These are phyloP conservation scores for Bauhinia variegata DNA, from an alignment of 306 rosid species.

Conservation along the genomic window DNA sequence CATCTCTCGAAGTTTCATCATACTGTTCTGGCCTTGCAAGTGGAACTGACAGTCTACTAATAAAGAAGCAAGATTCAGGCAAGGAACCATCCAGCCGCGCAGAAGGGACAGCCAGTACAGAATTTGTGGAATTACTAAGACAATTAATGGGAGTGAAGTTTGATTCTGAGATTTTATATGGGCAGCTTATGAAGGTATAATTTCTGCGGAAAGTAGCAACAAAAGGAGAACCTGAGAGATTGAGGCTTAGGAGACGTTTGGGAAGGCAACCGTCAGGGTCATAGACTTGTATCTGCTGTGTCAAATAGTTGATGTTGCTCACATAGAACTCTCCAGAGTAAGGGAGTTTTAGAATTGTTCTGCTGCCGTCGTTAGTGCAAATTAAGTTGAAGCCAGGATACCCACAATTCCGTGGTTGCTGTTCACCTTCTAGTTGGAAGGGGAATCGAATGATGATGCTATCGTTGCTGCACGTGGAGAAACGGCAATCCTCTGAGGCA, in stretches of 20 bases:
- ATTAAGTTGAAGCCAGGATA: conserved; percentile 65
- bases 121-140: conserved; percentile 66
- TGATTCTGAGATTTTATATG: conserved; percentile 41
- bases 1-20: conserved; percentile 32
- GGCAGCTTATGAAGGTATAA: conserved; percentile 67
- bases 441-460: conserved; percentile 61
- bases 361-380: conserved; percentile 44
- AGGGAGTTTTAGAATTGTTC: conserved; percentile 50
- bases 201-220: conserved; percentile 26
- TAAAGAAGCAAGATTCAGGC: conserved; percentile 47
- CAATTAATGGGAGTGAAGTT: conserved; percentile 52
- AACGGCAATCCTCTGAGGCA: conserved; percentile 41
- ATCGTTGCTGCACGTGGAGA: conserved; percentile 43
- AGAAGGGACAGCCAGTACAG: conserved; percentile 61
- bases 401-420: conserved; percentile 50
- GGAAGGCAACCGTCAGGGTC: conserved; percentile 68
- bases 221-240: conserved; percentile 63
- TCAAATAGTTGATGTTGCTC: conserved; percentile 47
- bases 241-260: conserved; percentile 50
- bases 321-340: conserved; percentile 53
- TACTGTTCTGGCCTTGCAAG: conserved; percentile 32
- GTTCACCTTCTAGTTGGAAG: conserved; percentile 44
- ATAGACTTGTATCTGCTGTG: conserved; percentile 57
- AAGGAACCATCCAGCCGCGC: conserved; percentile 34
- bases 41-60: conserved; percentile 46